These are phyloP conservation scores for Silene noctiflora DNA, from an alignment of 179 eudicot genomes.

Conservation along the genomic window DNA sequence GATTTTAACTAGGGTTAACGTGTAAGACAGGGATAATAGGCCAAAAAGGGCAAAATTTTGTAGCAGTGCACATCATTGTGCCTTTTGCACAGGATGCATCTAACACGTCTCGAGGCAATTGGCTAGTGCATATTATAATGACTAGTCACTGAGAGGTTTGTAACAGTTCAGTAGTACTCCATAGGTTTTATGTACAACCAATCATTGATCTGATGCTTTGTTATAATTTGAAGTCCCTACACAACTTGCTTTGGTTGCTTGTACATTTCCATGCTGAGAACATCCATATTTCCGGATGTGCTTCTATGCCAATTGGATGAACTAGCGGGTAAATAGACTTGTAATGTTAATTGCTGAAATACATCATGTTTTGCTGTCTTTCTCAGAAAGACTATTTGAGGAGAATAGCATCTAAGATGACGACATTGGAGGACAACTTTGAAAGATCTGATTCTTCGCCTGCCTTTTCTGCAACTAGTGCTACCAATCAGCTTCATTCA, in stretches of 20 bases:
- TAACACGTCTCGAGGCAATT: too few relatives aligned
- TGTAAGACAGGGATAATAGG: too few relatives aligned
- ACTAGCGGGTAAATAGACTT: neutral
- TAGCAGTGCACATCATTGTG: too few relatives aligned
- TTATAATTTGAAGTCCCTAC: neutral
- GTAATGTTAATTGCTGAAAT: constrained; percentile 5
- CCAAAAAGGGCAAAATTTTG: too few relatives aligned
- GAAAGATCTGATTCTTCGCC: neutral
- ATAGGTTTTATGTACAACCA: neutral
- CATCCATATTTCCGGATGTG: neutral
- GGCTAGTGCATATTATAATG: too few relatives aligned
- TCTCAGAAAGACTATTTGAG: constrained; percentile 22
- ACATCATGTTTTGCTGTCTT: neutral
- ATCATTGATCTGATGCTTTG: neutral
- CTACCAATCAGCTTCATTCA: constrained; percentile 17
- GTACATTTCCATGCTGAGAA: constrained; percentile 3
- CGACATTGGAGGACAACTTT: neutral
- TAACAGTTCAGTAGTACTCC: neutral
- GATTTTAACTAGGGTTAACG: too few relatives aligned
- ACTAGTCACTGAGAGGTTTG: too few relatives aligned
- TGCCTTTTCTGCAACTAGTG: constrained; percentile 9
- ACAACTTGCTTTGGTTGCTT: neutral
- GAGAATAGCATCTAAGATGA: constrained; percentile 14
- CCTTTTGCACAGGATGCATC: too few relatives aligned
- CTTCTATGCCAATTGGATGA: neutral